phyloP scores from a whole-genome alignment of 352 stramenopile genomes.

The Phytophthora boehmeriae region DNA sequence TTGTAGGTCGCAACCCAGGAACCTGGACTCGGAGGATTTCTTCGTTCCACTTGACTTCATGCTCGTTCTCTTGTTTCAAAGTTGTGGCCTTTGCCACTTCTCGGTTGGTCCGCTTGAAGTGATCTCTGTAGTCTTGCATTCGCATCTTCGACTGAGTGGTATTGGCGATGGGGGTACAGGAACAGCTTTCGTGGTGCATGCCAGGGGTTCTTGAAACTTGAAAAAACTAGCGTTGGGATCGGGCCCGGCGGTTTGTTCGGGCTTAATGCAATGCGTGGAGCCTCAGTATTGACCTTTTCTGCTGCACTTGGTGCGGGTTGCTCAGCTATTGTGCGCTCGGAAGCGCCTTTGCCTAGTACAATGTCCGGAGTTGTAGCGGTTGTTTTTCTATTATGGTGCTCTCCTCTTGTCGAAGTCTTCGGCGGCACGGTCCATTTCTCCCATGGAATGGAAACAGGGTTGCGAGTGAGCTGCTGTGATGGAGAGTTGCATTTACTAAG shows the following conservation, averaged over 20 bases:
- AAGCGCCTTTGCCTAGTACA: no score
- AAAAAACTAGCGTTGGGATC: slow-evolving; percentile 19
- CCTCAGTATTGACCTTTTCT: not conserved
- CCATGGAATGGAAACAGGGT: slow-evolving; percentile 36
- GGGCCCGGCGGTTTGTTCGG: not conserved
- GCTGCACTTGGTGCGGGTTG: not conserved
- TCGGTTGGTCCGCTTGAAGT: slow-evolving; percentile 35
- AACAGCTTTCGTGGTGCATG: not conserved
- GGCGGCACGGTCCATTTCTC: slow-evolving; percentile 44
- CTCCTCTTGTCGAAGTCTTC: slow-evolving; percentile 21
- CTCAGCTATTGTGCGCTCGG: no score
- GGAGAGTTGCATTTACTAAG: slow-evolving; percentile 34
- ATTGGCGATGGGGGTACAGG: not conserved
- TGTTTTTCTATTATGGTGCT: not conserved
- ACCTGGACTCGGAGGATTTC: slow-evolving; percentile 43
- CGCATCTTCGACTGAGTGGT: slow-evolving; percentile 27
- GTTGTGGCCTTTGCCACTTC: slow-evolving; percentile 7
- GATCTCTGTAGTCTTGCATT: slow-evolving; percentile 33
- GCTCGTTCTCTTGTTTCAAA: slow-evolving; percentile 17
- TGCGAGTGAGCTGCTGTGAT: slow-evolving; percentile 4
- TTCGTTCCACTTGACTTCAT: slow-evolving; percentile 47
- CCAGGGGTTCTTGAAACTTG: slow-evolving; percentile 13
- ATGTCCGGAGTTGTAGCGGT: not conserved
- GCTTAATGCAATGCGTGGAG: not conserved
- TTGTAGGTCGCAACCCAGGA: slow-evolving; percentile 4